phyloP scores from a whole-genome alignment of 1,139 yeast genomes.

The Sugiyamaella xylanicola region DNA sequence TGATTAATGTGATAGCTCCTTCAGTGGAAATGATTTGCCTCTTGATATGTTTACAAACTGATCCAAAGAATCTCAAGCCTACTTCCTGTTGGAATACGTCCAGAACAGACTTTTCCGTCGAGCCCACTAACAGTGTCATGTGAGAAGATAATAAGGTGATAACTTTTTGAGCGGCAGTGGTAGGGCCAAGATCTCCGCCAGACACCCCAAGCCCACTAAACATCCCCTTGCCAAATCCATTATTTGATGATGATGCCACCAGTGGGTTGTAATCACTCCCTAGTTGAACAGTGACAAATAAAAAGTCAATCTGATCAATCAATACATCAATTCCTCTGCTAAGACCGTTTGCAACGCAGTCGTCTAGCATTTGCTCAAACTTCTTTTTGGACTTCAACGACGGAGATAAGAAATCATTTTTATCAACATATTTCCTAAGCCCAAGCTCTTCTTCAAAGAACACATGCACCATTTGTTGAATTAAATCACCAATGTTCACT shows the following conservation, averaged over 20 bases:
- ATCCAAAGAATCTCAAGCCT: slow-evolving; percentile 80
- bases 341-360: slow-evolving; percentile 87
- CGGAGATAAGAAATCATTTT: slow-evolving; percentile 77
- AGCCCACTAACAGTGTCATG: slow-evolving; percentile 70
- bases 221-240: slow-evolving; percentile 17
- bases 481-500: slow-evolving; percentile 88
- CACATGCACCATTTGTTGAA: slow-evolving; percentile 89
- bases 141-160: slow-evolving; percentile 70
- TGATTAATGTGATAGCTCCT: slow-evolving; percentile 73
- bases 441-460: slow-evolving; percentile 87
- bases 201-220: slow-evolving; percentile 31
- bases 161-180: slow-evolving; percentile 66
- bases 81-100: slow-evolving; percentile 95
- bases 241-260: slow-evolving; percentile 26
- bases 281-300: slow-evolving; percentile 53
- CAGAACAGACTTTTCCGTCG: slow-evolving; percentile 83
- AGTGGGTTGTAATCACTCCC: slow-evolving; percentile 57
- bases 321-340: slow-evolving; percentile 88
- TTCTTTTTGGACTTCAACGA: slow-evolving; percentile 78
- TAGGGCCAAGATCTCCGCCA: slow-evolving; percentile 55
- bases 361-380: slow-evolving; percentile 80
- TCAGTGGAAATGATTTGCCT: slow-evolving; percentile 68
- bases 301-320: slow-evolving; percentile 69
- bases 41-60: slow-evolving; percentile 72
- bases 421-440: slow-evolving; percentile 59